Evolutionary conservation across 495 filamentous ascomycete species (phyloP).

Genomic region (Penicillium macrosclerotiorum): DNA sequence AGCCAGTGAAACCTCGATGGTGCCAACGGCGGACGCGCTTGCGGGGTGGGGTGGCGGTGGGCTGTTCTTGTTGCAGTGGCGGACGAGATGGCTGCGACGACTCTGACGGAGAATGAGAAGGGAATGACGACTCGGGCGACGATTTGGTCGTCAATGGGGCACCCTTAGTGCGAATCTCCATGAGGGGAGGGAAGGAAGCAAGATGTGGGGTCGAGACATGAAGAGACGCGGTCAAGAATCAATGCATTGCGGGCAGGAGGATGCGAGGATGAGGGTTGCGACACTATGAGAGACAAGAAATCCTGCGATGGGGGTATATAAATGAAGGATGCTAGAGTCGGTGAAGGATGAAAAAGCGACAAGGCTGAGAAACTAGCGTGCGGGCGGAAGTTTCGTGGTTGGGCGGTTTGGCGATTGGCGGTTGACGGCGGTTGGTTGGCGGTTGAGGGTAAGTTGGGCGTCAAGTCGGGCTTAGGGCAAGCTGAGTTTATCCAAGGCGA

Average conservation of each 20-base stretch:
- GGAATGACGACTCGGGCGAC: too few relatives aligned
- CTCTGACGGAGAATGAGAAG: not conserved
- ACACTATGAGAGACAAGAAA: too few relatives aligned
- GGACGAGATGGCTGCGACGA: too few relatives aligned
- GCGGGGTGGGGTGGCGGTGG: slow-evolving; percentile 29
- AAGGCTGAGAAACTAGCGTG: slow-evolving; percentile 1
- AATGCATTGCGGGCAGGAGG: not conserved
- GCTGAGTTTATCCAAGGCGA: too few relatives aligned
- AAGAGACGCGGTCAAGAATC: slow-evolving; percentile 6
- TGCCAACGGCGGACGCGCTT: slow-evolving; percentile 44
- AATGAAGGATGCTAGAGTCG: not conserved
- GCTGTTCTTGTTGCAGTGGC: too few relatives aligned
- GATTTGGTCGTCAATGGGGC: slow-evolving; percentile 3
- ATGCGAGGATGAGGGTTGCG: too few relatives aligned
- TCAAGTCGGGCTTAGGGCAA: too few relatives aligned
- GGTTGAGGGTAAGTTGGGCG: too few relatives aligned
- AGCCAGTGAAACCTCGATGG: slow-evolving; percentile 41
- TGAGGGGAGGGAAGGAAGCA: slow-evolving; percentile 6
- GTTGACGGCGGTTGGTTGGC: too few relatives aligned
- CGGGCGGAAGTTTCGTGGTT: not conserved
- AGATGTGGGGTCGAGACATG: slow-evolving; percentile 25
- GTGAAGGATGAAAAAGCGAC: not conserved
- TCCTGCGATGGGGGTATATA: not conserved
- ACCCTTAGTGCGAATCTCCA: slow-evolving; percentile 5
- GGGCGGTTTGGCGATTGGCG: too few relatives aligned